Conservation (phyloP, 306 rosid genomes). For the Alnus glutinosa region DNA sequence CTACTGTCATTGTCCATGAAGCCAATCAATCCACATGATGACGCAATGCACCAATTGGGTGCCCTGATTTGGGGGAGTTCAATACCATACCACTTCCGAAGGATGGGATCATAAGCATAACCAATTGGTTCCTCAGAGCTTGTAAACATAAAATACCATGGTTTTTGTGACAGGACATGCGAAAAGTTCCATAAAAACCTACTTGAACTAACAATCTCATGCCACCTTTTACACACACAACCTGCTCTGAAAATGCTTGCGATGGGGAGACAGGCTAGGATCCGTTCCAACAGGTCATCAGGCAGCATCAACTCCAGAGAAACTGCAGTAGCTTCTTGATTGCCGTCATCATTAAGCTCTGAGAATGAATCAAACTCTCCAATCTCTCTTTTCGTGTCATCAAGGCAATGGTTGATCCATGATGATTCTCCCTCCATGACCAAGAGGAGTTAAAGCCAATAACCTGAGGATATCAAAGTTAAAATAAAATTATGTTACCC, state of each 20-base stretch:
- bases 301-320: conserved; percentile 68
- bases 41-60: conserved; percentile 65
- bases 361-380: conserved; percentile 51
- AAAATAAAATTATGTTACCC: not conserved
- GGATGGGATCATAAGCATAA: conserved; percentile 70
- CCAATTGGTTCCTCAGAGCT: conserved; percentile 72
- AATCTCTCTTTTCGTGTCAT: conserved; percentile 44
- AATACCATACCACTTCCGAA: conserved; percentile 85
- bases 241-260: conserved; percentile 87
- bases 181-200: conserved; percentile 74
- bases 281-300: conserved; percentile 85
- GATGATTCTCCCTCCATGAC: conserved; percentile 82
- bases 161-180: conserved; percentile 56
- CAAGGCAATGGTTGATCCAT: conserved; percentile 64
- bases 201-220: conserved; percentile 64
- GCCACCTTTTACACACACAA: conserved; percentile 84
- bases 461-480: conserved; percentile 31
- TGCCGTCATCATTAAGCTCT: conserved; percentile 60
- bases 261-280: conserved; percentile 74
- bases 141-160: conserved; percentile 97
- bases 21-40: conserved; percentile 81
- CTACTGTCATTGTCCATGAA: conserved; percentile 81
- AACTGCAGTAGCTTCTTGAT: conserved; percentile 50
- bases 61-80: conserved; percentile 69
- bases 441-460: conserved; percentile 19